Evolutionary conservation across 1,284 basidiomycete species (phyloP), one percentile per base, ranked within the genome.

Genomic region (Tetrapyrgos nigripes): DNA sequence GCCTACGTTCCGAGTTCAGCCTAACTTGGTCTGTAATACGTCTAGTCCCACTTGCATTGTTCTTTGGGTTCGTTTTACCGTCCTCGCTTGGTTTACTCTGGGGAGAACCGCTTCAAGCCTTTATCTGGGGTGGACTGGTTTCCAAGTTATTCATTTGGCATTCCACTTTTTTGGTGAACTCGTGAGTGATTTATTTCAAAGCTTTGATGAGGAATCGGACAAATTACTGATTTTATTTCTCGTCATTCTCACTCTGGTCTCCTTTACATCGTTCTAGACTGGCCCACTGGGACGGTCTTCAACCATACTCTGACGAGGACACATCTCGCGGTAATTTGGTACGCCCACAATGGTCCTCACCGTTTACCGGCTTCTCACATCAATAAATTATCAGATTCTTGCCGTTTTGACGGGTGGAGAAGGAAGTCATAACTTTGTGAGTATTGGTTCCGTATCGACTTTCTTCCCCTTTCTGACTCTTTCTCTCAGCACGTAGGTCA

Each of bases 121-220:
- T 86, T 60, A 77, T 93, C 8, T 93, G 87, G 83, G 88, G 82
- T 4, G 86, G 89, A 5, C 73, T 91, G 6, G 80, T 92, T 2
- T 78, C 86, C 4, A 75, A 87, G 60, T 61, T 91, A 9, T 73
- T 85, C 21, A 86, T 86, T 31, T 92, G 89, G 89, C 91, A 93
- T 68, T 89, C 86, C 60, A 92, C 91, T 0, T 93, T 93, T 72
- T 77, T 89, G 17, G 86, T 94, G 57, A 94, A 93, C 66, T 92
- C 89, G 82, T 89, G 62, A 61, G 85, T 76, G 5, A 21, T n/a
- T n/a, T n/a, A n/a, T n/a, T n/a, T n/a, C n/a, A n/a, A n/a, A n/a
- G n/a, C n/a, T n/a, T n/a, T n/a, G n/a, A n/a, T n/a, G n/a, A n/a
- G n/a, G n/a, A n/a, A n/a, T n/a, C n/a, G n/a, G n/a, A n/a, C n/a